Base-by-base conservation (phyloP, 345 rosid genomes). In the Lagerstroemia speciosa region DNA sequence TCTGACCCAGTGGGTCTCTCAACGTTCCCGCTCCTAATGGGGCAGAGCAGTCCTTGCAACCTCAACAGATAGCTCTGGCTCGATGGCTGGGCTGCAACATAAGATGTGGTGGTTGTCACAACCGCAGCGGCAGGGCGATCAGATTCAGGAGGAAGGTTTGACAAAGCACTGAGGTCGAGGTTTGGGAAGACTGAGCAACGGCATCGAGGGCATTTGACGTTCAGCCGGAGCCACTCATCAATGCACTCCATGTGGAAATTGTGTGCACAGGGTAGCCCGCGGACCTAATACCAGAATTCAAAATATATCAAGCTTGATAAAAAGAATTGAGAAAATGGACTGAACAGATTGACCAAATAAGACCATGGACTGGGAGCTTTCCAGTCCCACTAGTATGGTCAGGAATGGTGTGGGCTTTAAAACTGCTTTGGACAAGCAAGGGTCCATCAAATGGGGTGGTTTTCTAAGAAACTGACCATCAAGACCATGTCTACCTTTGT, bases 191-290 rank as follows among this genome's bases (percentile, higher is more conserved):
- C 97, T 0, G 96, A 90, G 81, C 86, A 81, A 9, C 99, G 97
- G 67, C 99, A 95, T 57, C 99, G 81, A 37, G 99, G 99, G 77
- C 98, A 95, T 73, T 95, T 95, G 62, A 95, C 93, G 32, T 95
- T 95, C 78, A 95, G 73, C 58, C 96, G 87, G 48, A 95, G 89
- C 99, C 99, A 95, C 84, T 90, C 84, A 10, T 92, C 97, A 36
- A 95, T 95, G 80, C 99, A 92, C 45, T 88, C 98, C 29, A 95
- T 94, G 71, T 95, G 98, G 82, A 95, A 95, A 78, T 95, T 95
- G 75, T 95, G 99, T 30, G 99, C 98, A 75, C 99, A 92, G 24
- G 99, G 99, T 76, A 95, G 82, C 67, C 98, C 99, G 55, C 98
- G 93, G 69, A 95, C 99, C 99, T 95, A 89, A 24, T 30, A 27